Conservation (phyloP, 495 filamentous ascomycete genomes). For the Eremomyces bilateralis region DNA sequence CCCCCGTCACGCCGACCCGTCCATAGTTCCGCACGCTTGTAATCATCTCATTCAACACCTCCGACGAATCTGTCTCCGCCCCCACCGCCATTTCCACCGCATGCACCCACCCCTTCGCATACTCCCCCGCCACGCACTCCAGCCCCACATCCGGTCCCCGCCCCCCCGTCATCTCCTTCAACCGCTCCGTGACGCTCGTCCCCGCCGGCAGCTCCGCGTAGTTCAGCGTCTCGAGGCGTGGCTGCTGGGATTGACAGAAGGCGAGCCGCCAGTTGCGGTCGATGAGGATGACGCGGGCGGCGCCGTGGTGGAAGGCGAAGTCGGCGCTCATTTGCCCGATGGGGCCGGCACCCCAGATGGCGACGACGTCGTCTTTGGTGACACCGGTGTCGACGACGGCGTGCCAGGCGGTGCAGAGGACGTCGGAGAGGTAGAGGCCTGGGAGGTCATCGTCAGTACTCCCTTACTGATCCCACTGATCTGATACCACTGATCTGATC, state of each 20-base stretch:
- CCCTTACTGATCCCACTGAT: no score
- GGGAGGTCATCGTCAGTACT: no score
- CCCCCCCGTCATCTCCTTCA: slow-evolving; percentile 46
- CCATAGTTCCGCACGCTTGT: slow-evolving; percentile 56
- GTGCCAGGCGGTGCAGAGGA: slow-evolving; percentile 60
- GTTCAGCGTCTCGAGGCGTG: slow-evolving; percentile 37
- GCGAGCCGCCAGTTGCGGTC: slow-evolving; percentile 61
- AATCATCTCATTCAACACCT: slow-evolving; percentile 79
- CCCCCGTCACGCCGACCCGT: slow-evolving; percentile 52
- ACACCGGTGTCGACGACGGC: slow-evolving; percentile 70
- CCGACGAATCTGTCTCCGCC: slow-evolving; percentile 66
- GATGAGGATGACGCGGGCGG: slow-evolving; percentile 55
- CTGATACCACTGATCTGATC: no score
- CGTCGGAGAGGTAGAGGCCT: slow-evolving; percentile 55
- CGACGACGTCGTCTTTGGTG: slow-evolving; percentile 54
- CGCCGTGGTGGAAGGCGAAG: slow-evolving; percentile 51
- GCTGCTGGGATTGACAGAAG: slow-evolving; percentile 39
- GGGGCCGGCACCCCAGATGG: slow-evolving; percentile 56
- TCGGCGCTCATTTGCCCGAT: slow-evolving; percentile 67
- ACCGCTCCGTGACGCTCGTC: slow-evolving; percentile 39
- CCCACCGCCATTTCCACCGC: slow-evolving; percentile 54
- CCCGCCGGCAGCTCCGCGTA: slow-evolving; percentile 29
- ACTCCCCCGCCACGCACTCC: slow-evolving; percentile 71
- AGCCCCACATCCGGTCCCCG: slow-evolving; percentile 53
- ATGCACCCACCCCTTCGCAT: slow-evolving; percentile 64